phyloP scores from a whole-genome alignment of 169 alveolate species.

The Plasmodium falciparum region DNA sequence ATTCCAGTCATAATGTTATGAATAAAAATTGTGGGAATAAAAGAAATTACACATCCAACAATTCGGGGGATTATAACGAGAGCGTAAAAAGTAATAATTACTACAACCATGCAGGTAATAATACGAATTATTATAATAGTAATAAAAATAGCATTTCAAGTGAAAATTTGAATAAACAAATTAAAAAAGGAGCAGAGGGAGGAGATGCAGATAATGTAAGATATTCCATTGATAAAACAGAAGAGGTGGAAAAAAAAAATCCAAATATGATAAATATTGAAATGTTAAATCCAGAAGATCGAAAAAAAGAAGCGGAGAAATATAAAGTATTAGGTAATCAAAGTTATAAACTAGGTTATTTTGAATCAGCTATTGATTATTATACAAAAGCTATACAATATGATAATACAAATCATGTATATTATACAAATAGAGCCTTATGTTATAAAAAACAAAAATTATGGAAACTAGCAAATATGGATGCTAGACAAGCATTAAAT shows the following conservation, averaged over 20 bases:
- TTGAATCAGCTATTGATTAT: conserved; percentile 88
- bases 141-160: conserved; percentile 5
- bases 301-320: conserved; percentile 82
- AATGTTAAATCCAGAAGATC: conserved; percentile 65
- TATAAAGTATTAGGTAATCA: conserved; percentile 85
- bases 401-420: conserved; percentile 85
- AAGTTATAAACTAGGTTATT: conserved; percentile 88
- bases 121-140: not conserved
- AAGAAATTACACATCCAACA: conserved; percentile 6
- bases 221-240: not conserved
- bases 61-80: conserved; percentile 6
- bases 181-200: not conserved
- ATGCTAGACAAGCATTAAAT: conserved; percentile 86
- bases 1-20: not conserved
- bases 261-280: conserved; percentile 21
- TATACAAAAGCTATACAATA: conserved; percentile 86
- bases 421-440: conserved; percentile 89
- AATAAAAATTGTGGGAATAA: conserved; percentile 11
- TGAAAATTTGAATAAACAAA: conserved; percentile 16
- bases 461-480: conserved; percentile 87
- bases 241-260: conserved; percentile 33
- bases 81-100: not conserved
- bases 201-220: not conserved
- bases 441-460: conserved; percentile 86
- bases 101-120: not conserved